Evolutionary conservation across 192 early-diverging fungal species (phyloP), one percentile per base, ranked within the genome.

Genomic region (Rhizophagus prolifer): DNA sequence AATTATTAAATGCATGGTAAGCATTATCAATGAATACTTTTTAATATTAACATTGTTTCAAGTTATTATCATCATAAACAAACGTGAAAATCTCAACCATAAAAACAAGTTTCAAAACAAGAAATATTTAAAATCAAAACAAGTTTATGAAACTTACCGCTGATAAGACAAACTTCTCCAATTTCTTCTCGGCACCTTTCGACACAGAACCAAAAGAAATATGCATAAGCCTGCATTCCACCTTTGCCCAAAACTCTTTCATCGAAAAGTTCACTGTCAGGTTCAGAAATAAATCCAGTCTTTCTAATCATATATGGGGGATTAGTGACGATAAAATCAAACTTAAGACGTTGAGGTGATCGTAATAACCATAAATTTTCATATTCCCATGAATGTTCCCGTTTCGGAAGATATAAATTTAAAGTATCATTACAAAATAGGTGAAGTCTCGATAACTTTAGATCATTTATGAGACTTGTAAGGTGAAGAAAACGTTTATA

Each of bases 241-340:
- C 83, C 83, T 63, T 82, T 82, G 36, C 77, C 85, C 7, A 89
- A 58, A 9, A 86, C 77, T 4, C 65, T 36, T 70, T 85, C 84
- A 72, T 89, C 87, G 54, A 85, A 89, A 6, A 89, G 73, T 9
- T 78, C 72, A 19, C 80, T 75, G 38, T 89, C 88, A 2, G 88
- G 86, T 8, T 81, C 80, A 4, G 85, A 80, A 23, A 87, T 84
- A 28, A 85, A 87, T 3, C 88, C 88, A 0, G 86, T 89, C 59
- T 87, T 87, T 61, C 88, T 78, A 23, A 87, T 89, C 85, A 89
- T 86, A 66, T 89, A 89, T 7, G 88, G 88, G 16, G 88, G 88
- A 69, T 89, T 89, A 38, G 88, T 89, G 19, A 88, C 88, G 58
- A 89, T 85, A 67, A 82, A 89, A 59, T 86, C 81, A 62, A 89